phyloP scores from a whole-genome alignment of 2,329 filamentous ascomycete species.

The Raffaelea deltoideospora region DNA sequence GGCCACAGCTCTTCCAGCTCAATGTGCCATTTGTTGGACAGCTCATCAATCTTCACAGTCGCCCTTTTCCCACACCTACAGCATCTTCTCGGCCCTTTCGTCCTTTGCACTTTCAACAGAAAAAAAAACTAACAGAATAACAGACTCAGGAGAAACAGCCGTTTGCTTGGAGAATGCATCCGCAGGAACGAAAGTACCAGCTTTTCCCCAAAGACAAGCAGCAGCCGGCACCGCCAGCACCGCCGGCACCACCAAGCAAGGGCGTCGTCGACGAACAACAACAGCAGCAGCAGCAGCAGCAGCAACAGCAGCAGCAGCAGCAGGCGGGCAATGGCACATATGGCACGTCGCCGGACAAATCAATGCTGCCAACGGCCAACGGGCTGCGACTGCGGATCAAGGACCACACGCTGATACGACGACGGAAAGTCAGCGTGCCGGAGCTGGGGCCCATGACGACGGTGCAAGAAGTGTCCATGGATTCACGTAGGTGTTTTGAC shows the following conservation, averaged over 20 bases:
- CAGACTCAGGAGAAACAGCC: slow-evolving; percentile 23
- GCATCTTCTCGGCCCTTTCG: too few species aligned
- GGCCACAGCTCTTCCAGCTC: too few species aligned
- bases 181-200: slow-evolving; percentile 43
- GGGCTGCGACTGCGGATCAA: slow-evolving; percentile 37
- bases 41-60: too few species aligned
- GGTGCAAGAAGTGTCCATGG: slow-evolving; percentile 51
- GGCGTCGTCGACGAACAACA: slow-evolving; percentile 33
- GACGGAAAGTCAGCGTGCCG: slow-evolving; percentile 48
- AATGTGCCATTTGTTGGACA: too few species aligned
- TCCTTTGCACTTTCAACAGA: slow-evolving; percentile 8
- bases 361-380: background rate
- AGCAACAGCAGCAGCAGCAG: background rate
- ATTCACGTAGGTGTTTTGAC: slow-evolving; percentile 43
- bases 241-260: slow-evolving; percentile 23
- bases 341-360: background rate
- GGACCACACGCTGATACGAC: slow-evolving; percentile 39
- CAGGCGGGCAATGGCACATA: background rate
- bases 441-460: slow-evolving; percentile 55
- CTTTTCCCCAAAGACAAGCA: slow-evolving; percentile 41
- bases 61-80: too few species aligned
- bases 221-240: too few species aligned
- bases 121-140: slow-evolving; percentile 10
- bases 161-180: slow-evolving; percentile 42
- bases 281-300: slow-evolving; percentile 14